These are phyloP conservation scores for Schoenoplectus tabernaemontani DNA, from an alignment of 202 grass and related monocot genomes.

Conservation along the genomic window DNA sequence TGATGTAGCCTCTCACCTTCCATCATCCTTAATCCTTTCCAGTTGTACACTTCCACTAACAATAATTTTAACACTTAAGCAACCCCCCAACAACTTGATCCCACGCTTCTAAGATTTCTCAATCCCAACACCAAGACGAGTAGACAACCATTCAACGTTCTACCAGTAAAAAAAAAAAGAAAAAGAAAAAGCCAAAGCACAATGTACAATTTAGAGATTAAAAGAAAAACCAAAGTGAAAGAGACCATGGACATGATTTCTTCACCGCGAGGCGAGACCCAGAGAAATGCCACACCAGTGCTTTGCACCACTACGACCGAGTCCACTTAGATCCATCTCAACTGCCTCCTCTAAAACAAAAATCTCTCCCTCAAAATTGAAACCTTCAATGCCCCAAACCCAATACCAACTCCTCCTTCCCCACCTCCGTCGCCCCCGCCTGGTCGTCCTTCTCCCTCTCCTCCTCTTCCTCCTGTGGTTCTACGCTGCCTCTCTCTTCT, in stretches of 20 bases:
- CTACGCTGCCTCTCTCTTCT: conserved; percentile 4
- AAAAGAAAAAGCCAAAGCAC: too few species aligned
- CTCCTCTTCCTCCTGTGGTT: conserved; percentile 12
- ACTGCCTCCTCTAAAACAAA: not conserved
- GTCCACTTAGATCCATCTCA: not conserved
- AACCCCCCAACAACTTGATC: not conserved
- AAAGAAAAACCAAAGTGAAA: too few species aligned
- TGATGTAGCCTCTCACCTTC: not conserved
- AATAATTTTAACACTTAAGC: not conserved
- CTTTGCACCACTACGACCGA: too few species aligned
- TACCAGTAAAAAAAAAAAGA: too few species aligned
- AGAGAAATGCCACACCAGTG: too few species aligned
- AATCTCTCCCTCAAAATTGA: not conserved
- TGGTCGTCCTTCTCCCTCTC: conserved; percentile 11
- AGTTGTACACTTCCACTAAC: not conserved
- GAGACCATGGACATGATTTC: too few species aligned
- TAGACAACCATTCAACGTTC: too few species aligned
- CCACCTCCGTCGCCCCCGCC: conserved; percentile 15
- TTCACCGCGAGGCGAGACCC: too few species aligned
- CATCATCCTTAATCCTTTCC: not conserved
- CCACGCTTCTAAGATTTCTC: too few species aligned
- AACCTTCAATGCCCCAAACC: conserved; percentile 9
- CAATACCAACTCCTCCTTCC: not conserved
- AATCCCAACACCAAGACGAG: too few species aligned
- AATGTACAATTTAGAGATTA: too few species aligned